These are phyloP conservation scores for Piloderma croceum DNA, from an alignment of 768 basidiomycete species.

Conservation along the genomic window DNA sequence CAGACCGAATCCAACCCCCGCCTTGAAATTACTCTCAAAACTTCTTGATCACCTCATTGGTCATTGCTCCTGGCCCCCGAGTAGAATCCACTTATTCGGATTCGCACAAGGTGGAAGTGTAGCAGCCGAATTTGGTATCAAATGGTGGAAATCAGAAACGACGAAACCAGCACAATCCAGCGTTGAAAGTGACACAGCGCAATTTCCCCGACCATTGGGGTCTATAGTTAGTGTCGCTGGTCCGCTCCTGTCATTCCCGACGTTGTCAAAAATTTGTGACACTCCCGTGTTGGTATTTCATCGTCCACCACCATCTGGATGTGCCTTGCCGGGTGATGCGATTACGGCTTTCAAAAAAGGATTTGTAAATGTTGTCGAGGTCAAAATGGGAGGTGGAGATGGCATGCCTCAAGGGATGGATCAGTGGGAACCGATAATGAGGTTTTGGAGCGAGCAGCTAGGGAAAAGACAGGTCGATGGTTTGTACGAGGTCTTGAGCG, in stretches of 20 bases:
- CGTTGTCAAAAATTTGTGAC: slow-evolving; percentile 41
- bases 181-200: slow-evolving; percentile 11
- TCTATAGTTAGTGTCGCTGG: slow-evolving; percentile 68
- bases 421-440: slow-evolving; percentile 83
- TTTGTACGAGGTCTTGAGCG: slow-evolving; percentile 64
- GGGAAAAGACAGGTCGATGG: slow-evolving; percentile 50
- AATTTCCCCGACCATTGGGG: slow-evolving; percentile 36
- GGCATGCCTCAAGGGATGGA: slow-evolving; percentile 70
- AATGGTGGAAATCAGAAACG: slow-evolving; percentile 44
- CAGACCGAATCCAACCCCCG: slow-evolving; percentile 67
- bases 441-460: slow-evolving; percentile 75
- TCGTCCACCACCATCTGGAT: slow-evolving; percentile 43
- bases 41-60: slow-evolving; percentile 52
- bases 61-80: slow-evolving; percentile 59
- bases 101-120: slow-evolving; percentile 85
- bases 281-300: slow-evolving; percentile 63
- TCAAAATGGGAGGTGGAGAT: slow-evolving; percentile 29
- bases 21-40: slow-evolving; percentile 49
- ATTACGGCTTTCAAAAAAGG: slow-evolving; percentile 56
- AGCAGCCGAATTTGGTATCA: slow-evolving; percentile 60
- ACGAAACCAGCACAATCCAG: slow-evolving; percentile 6
- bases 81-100: slow-evolving; percentile 80
- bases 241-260: slow-evolving; percentile 75
- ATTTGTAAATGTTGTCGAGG: slow-evolving; percentile 45
- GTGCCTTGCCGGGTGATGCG: slow-evolving; percentile 38